phyloP scores from a whole-genome alignment of 805 yeast genomes.

The Candida coleopterorum region DNA sequence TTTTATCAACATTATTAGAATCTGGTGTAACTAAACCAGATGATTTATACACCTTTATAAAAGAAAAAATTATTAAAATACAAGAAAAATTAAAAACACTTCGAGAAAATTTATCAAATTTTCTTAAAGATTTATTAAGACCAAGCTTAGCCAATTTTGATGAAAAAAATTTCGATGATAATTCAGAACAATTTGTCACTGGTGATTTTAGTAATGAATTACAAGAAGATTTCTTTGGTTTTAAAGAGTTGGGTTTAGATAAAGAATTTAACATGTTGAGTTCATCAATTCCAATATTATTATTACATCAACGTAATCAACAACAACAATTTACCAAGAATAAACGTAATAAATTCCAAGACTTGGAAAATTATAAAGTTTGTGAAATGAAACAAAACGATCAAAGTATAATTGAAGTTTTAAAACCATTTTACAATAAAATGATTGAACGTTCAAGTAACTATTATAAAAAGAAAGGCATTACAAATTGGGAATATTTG shows the following conservation, averaged over 20 bases:
- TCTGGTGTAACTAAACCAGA: slow-evolving; percentile 84
- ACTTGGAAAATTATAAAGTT: slow-evolving; percentile 53
- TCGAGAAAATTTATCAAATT: slow-evolving; percentile 57
- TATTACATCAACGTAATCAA: slow-evolving; percentile 71
- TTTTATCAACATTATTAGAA: slow-evolving; percentile 66
- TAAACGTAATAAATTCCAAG: slow-evolving; percentile 56
- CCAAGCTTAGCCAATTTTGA: slow-evolving; percentile 73
- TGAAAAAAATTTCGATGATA: slow-evolving; percentile 79
- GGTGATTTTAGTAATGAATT: slow-evolving; percentile 93
- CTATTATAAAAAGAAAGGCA: slow-evolving; percentile 40
- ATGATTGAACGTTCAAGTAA: slow-evolving; percentile 41
- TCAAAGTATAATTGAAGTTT: slow-evolving; percentile 45
- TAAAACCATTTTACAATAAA: slow-evolving; percentile 48
- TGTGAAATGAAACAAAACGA: slow-evolving; percentile 45
- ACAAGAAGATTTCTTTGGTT: slow-evolving; percentile 98
- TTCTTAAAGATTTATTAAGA: slow-evolving; percentile 74
- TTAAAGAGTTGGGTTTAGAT: slow-evolving; percentile 88
- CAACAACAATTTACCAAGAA: slow-evolving; percentile 47
- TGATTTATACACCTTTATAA: slow-evolving; percentile 66
- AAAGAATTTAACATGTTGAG: slow-evolving; percentile 84
- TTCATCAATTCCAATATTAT: slow-evolving; percentile 82
- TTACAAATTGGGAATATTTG: slow-evolving; percentile 28
- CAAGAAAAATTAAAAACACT: slow-evolving; percentile 66
- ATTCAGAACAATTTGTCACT: slow-evolving; percentile 87
- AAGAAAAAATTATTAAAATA: slow-evolving; percentile 67